These are phyloP conservation scores for Hortaea sp. DNA, from an alignment of 2,329 filamentous ascomycete genomes.

Conservation along the genomic window DNA sequence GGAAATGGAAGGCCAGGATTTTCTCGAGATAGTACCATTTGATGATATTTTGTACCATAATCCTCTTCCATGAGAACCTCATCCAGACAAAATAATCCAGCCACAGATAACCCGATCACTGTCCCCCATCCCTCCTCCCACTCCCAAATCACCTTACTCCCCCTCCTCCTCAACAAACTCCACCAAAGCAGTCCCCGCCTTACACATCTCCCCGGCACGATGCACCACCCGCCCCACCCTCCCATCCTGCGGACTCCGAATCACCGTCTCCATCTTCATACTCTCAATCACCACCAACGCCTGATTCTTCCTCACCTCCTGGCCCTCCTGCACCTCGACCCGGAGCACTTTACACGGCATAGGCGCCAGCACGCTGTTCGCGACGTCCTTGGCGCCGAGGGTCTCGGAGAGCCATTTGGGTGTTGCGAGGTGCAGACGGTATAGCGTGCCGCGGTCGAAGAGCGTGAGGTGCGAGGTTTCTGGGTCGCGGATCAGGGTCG, in stretches of 20 bases:
- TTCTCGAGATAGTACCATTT: no score
- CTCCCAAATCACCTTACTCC: not conserved
- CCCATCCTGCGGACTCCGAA: slow-evolving; percentile 40
- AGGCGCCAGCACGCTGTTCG: slow-evolving; percentile 77
- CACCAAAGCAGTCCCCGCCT: slow-evolving; percentile 38
- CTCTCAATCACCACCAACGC: slow-evolving; percentile 63
- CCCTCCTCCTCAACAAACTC: slow-evolving; percentile 28
- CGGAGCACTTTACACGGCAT: slow-evolving; percentile 97
- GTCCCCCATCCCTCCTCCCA: no score
- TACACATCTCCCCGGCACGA: slow-evolving; percentile 35
- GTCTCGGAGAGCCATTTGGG: slow-evolving; percentile 83
- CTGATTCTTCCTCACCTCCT: slow-evolving; percentile 74
- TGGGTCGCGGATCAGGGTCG: slow-evolving; percentile 59
- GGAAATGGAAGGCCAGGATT: no score
- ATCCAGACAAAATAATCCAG: no score
- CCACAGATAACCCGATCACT: no score
- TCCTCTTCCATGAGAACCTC: no score
- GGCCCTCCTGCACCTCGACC: slow-evolving; percentile 76
- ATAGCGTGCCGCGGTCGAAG: slow-evolving; percentile 59
- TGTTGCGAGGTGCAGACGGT: slow-evolving; percentile 43
- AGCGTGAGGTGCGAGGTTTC: slow-evolving; percentile 52
- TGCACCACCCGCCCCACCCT: slow-evolving; percentile 40
- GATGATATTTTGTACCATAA: no score
- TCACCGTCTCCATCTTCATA: slow-evolving; percentile 50
- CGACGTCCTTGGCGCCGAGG: slow-evolving; percentile 67